Evolutionary conservation across 73 alveolate species (phyloP).

Genomic region (Paramecium caudatum): DNA sequence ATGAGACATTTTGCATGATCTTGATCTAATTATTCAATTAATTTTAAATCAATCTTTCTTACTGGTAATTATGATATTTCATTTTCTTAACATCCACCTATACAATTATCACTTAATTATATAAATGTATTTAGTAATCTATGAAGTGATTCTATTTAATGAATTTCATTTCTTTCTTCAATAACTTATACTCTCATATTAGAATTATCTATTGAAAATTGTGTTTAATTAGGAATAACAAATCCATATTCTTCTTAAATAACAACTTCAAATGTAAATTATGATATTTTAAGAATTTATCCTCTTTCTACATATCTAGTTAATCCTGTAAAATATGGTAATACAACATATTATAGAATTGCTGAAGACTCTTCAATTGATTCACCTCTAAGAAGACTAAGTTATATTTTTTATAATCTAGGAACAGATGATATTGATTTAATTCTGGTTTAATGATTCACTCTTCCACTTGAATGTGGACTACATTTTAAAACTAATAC

Average conservation of each 20-base stretch:
- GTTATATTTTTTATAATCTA: neutral
- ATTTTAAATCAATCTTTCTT: constrained; percentile 2
- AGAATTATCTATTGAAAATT: neutral
- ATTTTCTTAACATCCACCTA: constrained; percentile 4
- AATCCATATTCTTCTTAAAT: constrained; percentile 47
- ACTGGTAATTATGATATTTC: constrained; percentile 8
- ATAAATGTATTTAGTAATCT: constrained; percentile 48
- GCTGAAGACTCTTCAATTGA: constrained; percentile 20
- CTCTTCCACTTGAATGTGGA: neutral
- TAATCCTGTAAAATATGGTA: constrained; percentile 33
- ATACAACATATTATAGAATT: neutral
- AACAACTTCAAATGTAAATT: constrained; percentile 10
- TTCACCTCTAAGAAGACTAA: neutral
- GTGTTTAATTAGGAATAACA: constrained; percentile 32
- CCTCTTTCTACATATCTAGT: constrained; percentile 46
- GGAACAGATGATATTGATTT: neutral
- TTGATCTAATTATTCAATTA: constrained; percentile 43
- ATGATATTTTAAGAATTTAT: neutral
- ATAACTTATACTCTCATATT: too few species aligned
- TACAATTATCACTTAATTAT: neutral
- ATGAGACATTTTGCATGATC: constrained; percentile 35
- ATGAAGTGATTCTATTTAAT: constrained; percentile 40
- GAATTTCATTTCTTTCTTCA: too few species aligned
- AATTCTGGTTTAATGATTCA: neutral
- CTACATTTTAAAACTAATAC: constrained; percentile 21